Evolutionary conservation across 768 basidiomycete species (phyloP), one percentile per base, ranked within the genome.

Genomic region (Amylocystis lapponica): DNA sequence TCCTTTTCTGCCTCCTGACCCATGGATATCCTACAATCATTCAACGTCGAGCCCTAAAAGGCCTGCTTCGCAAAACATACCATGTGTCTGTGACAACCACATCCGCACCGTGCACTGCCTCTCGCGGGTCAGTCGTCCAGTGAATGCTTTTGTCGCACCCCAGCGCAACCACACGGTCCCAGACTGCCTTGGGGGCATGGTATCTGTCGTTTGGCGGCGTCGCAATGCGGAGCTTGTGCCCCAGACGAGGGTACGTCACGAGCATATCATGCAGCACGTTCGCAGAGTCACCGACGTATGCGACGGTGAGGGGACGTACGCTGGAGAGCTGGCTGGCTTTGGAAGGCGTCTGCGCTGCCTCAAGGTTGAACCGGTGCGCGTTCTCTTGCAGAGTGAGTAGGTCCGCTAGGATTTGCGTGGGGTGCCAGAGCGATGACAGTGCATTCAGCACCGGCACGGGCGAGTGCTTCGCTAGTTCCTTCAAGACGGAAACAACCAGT

Each of bases 241-340:
- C 96, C 2, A 98, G 66, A 33, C 95, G 81, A 26, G 94, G 95
- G 59, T 85, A 88, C 6, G 91, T 82, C 52, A 98, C 95, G 23
- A 98, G 81, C 88, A 98, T 93, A 63, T 97, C 96, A 62, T 98
- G 89, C 44, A 96, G 70, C 37, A 99, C 90, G 58, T 98, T 99
- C 36, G 92, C 86, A 19, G 84, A 83, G 66, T 98, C 95, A 7
- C 95, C 95, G 43, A 98, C 78, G 62, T 93, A 99, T 8, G 93
- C 86, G 40, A 98, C 68, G 1, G 92, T 98, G 45, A 97, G 74
- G 1, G 92, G 84, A 1, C 76, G 77, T 21, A 97, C 72, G 33
- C 36, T 26, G 8, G 41, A 34, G 4, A 36, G 36, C 27, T 25
- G 22, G 7, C 27, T 9, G 30, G 30, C 27, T 29, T 27, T 34